A percentile compares a stretch with the other conserved stretches of the same genome.
These are phyloP conservation scores for Aspergillus sp. DNA, from an alignment of 2,329 filamentous ascomycete genomes.

Conservation along the genomic window DNA sequence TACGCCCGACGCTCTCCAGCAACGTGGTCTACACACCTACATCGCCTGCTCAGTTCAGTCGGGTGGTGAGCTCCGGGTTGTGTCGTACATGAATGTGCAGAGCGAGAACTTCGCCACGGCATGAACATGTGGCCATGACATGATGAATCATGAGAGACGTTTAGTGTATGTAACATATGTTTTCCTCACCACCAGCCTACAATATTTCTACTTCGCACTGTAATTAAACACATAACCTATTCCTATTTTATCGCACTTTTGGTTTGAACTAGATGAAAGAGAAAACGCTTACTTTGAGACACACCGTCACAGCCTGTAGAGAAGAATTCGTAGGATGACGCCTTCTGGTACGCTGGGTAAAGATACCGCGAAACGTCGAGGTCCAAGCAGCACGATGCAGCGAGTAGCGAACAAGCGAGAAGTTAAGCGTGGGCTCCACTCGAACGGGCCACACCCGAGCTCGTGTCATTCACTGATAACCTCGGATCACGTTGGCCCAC, in stretches of 20 bases:
- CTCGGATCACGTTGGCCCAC: not conserved
- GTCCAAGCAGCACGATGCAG: too few species aligned
- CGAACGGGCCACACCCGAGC: not conserved
- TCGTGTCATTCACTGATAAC: not conserved
- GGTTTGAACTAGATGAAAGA: too few species aligned
- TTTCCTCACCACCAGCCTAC: not conserved
- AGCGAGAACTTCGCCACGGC: not conserved
- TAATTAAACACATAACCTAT: not conserved
- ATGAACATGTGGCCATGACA: not conserved
- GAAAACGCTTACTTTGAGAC: too few species aligned
- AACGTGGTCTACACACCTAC: not conserved
- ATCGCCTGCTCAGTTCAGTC: not conserved
- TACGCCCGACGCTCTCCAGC: not conserved
- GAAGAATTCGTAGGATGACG: too few species aligned
- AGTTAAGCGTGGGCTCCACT: not conserved
- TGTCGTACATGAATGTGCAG: conserved; percentile 1
- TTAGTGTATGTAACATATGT: not conserved
- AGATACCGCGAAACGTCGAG: too few species aligned
- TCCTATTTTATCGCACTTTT: too few species aligned
- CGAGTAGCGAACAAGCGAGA: too few species aligned
- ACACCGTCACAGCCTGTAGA: too few species aligned
- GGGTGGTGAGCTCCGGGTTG: not conserved
- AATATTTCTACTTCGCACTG: not conserved
- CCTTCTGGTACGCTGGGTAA: too few species aligned
- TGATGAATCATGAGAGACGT: not conserved